These are phyloP conservation scores for Pythium phragmitis DNA, from an alignment of 352 stramenopile species.

Conservation along the genomic window DNA sequence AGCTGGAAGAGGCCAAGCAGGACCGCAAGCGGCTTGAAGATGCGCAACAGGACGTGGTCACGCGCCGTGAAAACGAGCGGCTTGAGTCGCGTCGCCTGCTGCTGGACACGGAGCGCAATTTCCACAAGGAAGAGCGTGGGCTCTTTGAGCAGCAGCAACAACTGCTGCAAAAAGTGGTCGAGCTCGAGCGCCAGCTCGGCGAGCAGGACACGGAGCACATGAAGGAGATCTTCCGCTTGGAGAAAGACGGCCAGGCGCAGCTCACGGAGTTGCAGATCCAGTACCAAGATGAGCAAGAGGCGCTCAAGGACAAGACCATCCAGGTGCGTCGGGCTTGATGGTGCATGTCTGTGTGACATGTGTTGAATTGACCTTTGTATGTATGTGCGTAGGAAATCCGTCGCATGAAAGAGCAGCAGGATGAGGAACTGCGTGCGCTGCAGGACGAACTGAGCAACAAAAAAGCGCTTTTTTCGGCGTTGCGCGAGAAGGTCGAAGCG, in stretches of 20 bases:
- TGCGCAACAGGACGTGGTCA: constrained; percentile 35
- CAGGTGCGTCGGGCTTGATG: constrained; percentile 29
- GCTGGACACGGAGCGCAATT: constrained; percentile 60
- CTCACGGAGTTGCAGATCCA: constrained; percentile 38
- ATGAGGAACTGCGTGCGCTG: constrained; percentile 48
- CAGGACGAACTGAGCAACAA: constrained; percentile 52
- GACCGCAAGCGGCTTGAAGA: constrained; percentile 54
- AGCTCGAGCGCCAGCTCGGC: constrained; percentile 59
- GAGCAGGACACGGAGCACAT: constrained; percentile 67
- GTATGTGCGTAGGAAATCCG: constrained; percentile 44
- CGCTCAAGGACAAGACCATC: constrained; percentile 59
- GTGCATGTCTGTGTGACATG: not conserved
- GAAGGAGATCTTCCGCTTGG: constrained; percentile 58
- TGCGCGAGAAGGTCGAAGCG: constrained; percentile 56
- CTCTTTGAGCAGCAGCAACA: constrained; percentile 66
- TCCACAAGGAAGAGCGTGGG: constrained; percentile 66
- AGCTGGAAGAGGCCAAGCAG: constrained; percentile 58
- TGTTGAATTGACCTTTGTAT: constrained; percentile 17
- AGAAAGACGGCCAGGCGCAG: constrained; percentile 54
- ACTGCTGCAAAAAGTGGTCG: constrained; percentile 58
- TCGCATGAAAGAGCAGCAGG: constrained; percentile 54
- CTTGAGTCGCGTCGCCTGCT: constrained; percentile 50
- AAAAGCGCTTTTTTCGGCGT: constrained; percentile 38
- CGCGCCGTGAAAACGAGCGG: constrained; percentile 45
- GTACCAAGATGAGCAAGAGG: constrained; percentile 57